Base-by-base conservation (phyloP, 208 protist species). In the Wallacemonas sp. region DNA sequence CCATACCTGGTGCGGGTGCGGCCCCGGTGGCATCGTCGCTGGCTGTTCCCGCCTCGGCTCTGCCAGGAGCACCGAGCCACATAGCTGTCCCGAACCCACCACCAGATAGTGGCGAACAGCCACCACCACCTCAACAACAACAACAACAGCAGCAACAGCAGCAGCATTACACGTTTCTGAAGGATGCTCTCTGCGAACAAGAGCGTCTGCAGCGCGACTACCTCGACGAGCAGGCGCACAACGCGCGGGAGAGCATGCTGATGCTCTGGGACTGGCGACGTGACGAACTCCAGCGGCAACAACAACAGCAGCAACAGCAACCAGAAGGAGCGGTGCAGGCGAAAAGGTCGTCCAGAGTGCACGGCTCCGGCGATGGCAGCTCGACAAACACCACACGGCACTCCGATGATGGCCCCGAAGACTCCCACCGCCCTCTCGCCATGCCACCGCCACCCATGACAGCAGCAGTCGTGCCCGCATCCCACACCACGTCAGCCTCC, bases 251-350 rank as follows among this genome's bases (percentile, higher is more conserved):
- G 12, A 36, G n/a, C 14, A 70, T 71, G 65, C 0, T 55, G 14
- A 12, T 44, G 9, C 24, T 65, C 2, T 39, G 61, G 16, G 19
- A 47, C 2, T 16, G 49, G 38, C 57, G 54, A 16, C 52, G 48
- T 24, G 11, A 69, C n/a, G n/a, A n/a, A n/a, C n/a, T n/a, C n/a
- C n/a, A n/a, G n/a, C n/a, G n/a, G 41, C 27, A 69, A 43, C 4
- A 74, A 11, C 26, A 52, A 16, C 62, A 65, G 46, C 44, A 41
- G 29, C 24, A 55, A 54, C 24, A 69, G 58, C n/a, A 47, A 1
- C 36, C 52, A 34, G 26, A 58, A 26, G 27, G 41, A 4, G n/a
- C 11, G 41, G 17, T 14, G 41, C 41, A 47, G 17, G 41, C 41
- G n/a, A n/a, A n/a, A n/a, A n/a, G n/a, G n/a, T n/a, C n/a, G n/a